Evolutionary conservation across 176 grass and related monocot genomes (phyloP).

Genomic region (Oryza nivara): DNA sequence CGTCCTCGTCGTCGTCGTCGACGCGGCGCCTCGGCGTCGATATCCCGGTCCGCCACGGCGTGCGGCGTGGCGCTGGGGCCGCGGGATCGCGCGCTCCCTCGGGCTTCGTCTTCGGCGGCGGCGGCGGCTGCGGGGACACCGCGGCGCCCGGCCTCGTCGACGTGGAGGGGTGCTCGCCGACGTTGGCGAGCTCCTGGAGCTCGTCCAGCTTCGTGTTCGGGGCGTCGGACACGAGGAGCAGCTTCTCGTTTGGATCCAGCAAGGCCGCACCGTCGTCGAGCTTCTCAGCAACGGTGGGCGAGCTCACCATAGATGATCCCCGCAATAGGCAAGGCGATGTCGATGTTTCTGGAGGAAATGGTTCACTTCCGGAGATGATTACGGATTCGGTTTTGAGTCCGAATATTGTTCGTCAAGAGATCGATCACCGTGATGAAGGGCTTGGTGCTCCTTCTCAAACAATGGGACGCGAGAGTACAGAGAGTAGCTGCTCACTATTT

Average conservation of each 20-base stretch:
- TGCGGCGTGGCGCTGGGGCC: background rate
- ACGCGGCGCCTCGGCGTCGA: slow-evolving; percentile 27
- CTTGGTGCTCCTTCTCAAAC: background rate
- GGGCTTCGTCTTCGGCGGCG: slow-evolving; percentile 6
- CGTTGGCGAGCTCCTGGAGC: slow-evolving; percentile 26
- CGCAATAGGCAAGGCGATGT: slow-evolving; percentile 9
- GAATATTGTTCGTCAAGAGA: background rate
- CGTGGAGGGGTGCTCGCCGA: background rate
- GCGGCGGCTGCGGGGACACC: background rate
- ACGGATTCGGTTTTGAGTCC: background rate
- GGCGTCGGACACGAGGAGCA: slow-evolving; percentile 35
- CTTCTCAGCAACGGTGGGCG: background rate
- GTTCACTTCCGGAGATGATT: background rate
- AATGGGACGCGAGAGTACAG: slow-evolving; percentile 7
- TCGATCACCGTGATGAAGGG: slow-evolving; percentile 5
- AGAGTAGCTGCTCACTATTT: slow-evolving; percentile 8
- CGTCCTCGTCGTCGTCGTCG: background rate
- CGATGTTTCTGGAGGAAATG: slow-evolving; percentile 10
- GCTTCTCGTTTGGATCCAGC: slow-evolving; percentile 40
- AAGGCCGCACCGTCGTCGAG: slow-evolving; percentile 4
- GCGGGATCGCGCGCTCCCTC: slow-evolving; percentile 14
- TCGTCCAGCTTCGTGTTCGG: slow-evolving; percentile 40
- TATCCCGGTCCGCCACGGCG: background rate
- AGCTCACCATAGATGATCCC: slow-evolving; percentile 1
- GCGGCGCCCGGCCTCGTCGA: background rate